Conservation (phyloP, 345 rosid species). For the Sisymbrium irio region DNA sequence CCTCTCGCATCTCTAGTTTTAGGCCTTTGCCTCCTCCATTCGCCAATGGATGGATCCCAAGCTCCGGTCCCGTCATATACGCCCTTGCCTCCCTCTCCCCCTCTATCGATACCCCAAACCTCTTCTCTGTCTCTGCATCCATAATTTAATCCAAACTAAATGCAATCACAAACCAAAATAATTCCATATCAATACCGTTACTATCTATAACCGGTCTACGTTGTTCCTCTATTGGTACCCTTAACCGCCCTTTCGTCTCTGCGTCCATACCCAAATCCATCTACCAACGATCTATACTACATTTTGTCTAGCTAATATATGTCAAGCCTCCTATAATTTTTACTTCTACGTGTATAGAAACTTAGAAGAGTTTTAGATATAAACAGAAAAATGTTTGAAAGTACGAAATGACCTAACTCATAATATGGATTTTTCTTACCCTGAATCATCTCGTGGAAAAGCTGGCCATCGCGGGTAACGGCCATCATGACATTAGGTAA, state of each 20-base stretch:
- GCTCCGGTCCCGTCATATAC: conserved; percentile 46
- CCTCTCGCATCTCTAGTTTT: conserved; percentile 46
- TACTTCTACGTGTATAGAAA: not conserved
- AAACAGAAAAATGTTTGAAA: not conserved
- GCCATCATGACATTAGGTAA: conserved; percentile 77
- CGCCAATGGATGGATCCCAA: conserved; percentile 64
- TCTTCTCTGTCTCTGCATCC: not conserved
- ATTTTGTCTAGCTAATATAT: not conserved
- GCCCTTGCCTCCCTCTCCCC: conserved; percentile 52
- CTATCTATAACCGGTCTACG: not conserved
- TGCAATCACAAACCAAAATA: not conserved
- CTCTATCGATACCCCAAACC: not conserved
- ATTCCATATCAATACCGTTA: not conserved
- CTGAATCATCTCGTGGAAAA: conserved; percentile 45
- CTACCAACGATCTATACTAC: not conserved
- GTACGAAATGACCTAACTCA: not conserved
- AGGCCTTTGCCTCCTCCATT: conserved; percentile 68
- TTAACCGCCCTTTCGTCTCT: too few species aligned
- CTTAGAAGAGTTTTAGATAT: not conserved
- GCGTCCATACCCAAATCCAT: not conserved
- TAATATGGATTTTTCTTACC: conserved; percentile 24
- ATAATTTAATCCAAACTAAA: not conserved
- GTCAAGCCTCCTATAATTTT: not conserved
- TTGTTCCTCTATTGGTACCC: not conserved
- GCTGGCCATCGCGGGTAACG: conserved; percentile 66